phyloP scores from a whole-genome alignment of 106 monocot genomes.

The Apostasia shenzhenica region DNA sequence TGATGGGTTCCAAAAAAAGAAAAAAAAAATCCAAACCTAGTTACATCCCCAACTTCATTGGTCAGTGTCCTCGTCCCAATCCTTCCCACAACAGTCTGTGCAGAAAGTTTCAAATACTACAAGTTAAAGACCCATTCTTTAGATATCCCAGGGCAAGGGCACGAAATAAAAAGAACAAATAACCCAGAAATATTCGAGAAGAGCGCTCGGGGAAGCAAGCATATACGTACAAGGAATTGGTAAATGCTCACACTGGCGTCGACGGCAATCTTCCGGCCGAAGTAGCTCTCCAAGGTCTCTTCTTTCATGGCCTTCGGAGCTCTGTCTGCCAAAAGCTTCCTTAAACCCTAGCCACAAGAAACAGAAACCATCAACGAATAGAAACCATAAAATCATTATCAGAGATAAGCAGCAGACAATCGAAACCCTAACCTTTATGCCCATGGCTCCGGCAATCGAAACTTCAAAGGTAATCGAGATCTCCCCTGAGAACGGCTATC shows the following conservation, averaged over 20 bases:
- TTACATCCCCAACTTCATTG: slow-evolving; percentile 95
- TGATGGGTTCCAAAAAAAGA: too few species aligned
- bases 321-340: slow-evolving; percentile 88
- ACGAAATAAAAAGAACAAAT: too few species aligned
- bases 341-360: slow-evolving; percentile 62
- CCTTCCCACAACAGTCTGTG: slow-evolving; percentile 92
- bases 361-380: not conserved
- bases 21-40: slow-evolving; percentile 38
- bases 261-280: slow-evolving; percentile 82
- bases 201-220: too few species aligned
- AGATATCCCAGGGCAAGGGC: too few species aligned
- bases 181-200: too few species aligned
- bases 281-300: slow-evolving; percentile 84
- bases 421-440: slow-evolving; percentile 54
- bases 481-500: too few species aligned
- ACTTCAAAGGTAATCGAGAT: too few species aligned
- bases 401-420: not conserved
- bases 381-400: too few species aligned
- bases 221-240: slow-evolving; percentile 74
- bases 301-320: slow-evolving; percentile 80
- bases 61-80: slow-evolving; percentile 71
- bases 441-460: slow-evolving; percentile 20
- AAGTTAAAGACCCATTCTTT: too few species aligned
- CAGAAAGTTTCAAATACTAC: not conserved
- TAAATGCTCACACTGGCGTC: slow-evolving; percentile 99